Evolutionary conservation across 2,329 filamentous ascomycete genomes (phyloP).

Genomic region (Delphinella strobiligena): DNA sequence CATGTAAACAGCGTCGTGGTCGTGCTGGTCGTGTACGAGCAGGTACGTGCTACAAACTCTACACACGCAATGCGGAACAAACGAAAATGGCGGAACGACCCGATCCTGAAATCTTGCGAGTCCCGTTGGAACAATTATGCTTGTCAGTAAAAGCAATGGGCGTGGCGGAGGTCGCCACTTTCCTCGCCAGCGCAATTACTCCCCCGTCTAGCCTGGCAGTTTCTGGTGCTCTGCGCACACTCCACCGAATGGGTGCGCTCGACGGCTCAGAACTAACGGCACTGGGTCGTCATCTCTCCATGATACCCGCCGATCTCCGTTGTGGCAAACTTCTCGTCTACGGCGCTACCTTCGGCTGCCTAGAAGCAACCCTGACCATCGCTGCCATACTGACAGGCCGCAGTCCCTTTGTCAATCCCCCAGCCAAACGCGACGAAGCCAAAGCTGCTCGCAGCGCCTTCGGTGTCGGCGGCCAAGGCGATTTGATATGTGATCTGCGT

Average conservation of each 20-base stretch:
- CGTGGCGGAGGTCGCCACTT: constrained; percentile 65
- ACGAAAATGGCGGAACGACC: constrained; percentile 76
- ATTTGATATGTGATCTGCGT: constrained; percentile 74
- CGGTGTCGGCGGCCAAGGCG: constrained; percentile 59
- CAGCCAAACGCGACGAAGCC: constrained; percentile 70
- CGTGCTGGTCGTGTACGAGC: constrained; percentile 86
- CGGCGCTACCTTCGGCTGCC: constrained; percentile 82
- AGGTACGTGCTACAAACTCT: constrained; percentile 90
- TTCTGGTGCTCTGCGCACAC: constrained; percentile 66
- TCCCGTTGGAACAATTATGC: constrained; percentile 88
- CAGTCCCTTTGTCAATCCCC: constrained; percentile 75
- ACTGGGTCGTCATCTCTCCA: constrained; percentile 81
- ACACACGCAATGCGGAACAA: constrained; percentile 69
- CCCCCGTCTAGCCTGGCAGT: constrained; percentile 79
- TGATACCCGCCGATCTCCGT: constrained; percentile 86
- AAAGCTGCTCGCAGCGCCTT: constrained; percentile 66
- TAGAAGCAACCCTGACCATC: constrained; percentile 79
- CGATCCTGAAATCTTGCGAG: constrained; percentile 85
- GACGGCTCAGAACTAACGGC: constrained; percentile 80
- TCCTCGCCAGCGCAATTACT: constrained; percentile 76
- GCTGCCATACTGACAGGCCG: constrained; percentile 84
- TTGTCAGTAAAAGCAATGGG: constrained; percentile 94
- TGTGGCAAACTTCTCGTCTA: constrained; percentile 94
- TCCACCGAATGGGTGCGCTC: constrained; percentile 78
- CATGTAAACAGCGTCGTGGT: constrained; percentile 87